Conservation (phyloP, 2,329 filamentous ascomycete species). For the Beauveria varroae region DNA sequence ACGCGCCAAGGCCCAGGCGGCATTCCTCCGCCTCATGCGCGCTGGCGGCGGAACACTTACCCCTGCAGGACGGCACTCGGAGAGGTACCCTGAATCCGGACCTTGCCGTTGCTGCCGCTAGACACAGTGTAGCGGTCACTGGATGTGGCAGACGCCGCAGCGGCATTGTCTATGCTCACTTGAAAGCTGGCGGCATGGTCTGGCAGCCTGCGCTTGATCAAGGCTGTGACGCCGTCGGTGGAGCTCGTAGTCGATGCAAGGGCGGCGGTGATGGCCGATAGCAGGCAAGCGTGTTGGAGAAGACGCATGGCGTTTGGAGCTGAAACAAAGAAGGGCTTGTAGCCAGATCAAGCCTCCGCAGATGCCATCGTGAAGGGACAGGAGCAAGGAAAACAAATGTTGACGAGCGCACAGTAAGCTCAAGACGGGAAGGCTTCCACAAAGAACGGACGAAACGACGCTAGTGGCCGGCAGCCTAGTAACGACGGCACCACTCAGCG, state of each 20-base stretch:
- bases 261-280: not conserved
- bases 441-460: not conserved
- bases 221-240: constrained; percentile 12
- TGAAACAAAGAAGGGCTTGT: too few relatives aligned
- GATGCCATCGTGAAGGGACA: not conserved
- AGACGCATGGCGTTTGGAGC: not conserved
- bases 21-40: not conserved
- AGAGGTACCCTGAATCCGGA: constrained; percentile 14
- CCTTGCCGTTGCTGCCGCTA: constrained; percentile 14
- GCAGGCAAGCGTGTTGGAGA: not conserved
- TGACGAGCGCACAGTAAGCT: not conserved
- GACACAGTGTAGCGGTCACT: constrained; percentile 15
- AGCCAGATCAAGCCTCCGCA: not conserved
- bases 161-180: constrained; percentile 2
- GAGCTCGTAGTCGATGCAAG: not conserved
- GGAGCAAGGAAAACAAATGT: not conserved
- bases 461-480: not conserved
- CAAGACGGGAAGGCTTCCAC: not conserved
- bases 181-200: constrained; percentile 14
- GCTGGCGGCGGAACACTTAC: not conserved
- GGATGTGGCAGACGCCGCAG: not conserved
- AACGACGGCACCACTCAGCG: not conserved
- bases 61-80: constrained; percentile 15
- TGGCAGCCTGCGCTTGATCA: constrained; percentile 16
- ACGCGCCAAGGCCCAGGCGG: not conserved